phyloP scores from a whole-genome alignment of 192 early-diverging fungal genomes.

The Jimgerdemannia flammicorona region DNA sequence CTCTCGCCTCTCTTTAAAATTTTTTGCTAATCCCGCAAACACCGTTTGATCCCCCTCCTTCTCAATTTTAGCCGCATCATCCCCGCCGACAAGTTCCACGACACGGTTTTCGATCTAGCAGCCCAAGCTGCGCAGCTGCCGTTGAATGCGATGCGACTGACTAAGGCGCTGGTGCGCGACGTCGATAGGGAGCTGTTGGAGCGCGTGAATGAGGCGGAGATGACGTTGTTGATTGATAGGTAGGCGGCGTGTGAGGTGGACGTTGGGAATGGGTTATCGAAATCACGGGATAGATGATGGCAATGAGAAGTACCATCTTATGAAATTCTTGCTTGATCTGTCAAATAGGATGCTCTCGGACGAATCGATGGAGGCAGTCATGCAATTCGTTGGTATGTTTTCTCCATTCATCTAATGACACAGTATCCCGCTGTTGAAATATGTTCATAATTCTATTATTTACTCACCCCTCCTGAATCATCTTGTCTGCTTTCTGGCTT shows the following conservation, averaged over 20 bases:
- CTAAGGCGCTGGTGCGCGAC: conserved; percentile 51
- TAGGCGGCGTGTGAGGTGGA: neutral
- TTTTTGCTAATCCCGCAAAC: too few relatives aligned
- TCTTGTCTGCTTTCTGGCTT: too few relatives aligned
- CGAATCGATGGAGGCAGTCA: conserved; percentile 45
- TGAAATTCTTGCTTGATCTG: neutral
- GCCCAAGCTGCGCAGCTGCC: conserved; percentile 48
- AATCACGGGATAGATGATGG: neutral
- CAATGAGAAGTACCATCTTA: neutral
- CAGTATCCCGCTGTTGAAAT: neutral
- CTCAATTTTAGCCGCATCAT: conserved; percentile 39
- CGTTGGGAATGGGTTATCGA: neutral
- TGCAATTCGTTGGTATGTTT: conserved; percentile 37
- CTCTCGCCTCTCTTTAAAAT: too few relatives aligned
- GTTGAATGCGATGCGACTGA: conserved; percentile 49
- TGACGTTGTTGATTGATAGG: conserved; percentile 46
- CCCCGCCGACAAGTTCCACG: conserved; percentile 44
- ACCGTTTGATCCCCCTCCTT: too few relatives aligned
- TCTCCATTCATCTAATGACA: neutral
- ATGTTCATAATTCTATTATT: too few relatives aligned
- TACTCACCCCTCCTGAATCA: too few relatives aligned
- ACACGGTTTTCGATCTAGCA: conserved; percentile 44
- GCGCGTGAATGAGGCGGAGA: conserved; percentile 48
- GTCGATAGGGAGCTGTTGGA: conserved; percentile 41
- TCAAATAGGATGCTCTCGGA: conserved; percentile 42